Evolutionary conservation across 2,329 filamentous ascomycete genomes (phyloP).

Genomic region (Aureobasidium subglaciale): DNA sequence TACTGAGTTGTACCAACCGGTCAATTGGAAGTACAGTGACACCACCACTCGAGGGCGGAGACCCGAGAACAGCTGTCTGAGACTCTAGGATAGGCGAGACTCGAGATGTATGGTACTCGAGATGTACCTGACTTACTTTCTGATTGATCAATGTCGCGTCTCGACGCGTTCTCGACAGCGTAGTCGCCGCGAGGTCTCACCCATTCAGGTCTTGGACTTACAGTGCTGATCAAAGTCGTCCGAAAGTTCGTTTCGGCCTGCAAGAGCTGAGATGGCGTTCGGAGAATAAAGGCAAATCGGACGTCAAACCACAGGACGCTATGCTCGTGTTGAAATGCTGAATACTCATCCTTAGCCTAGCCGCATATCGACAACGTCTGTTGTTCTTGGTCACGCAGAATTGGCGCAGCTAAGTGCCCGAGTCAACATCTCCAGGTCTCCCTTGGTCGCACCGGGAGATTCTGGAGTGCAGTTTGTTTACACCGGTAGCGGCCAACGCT

Average conservation of each 20-base stretch:
- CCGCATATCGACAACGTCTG: constrained; percentile 5
- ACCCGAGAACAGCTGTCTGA: not conserved
- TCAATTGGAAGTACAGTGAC: not conserved
- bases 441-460: constrained; percentile 3
- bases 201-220: not conserved
- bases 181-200: not conserved
- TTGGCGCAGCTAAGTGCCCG: constrained; percentile 1
- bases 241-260: not conserved
- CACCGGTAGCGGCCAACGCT: not conserved
- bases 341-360: constrained; percentile 1
- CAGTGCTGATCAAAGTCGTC: not conserved
- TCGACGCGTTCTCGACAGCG: not conserved
- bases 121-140: not conserved
- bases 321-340: constrained; percentile 6
- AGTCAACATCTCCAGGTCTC: not conserved
- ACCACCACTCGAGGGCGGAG: not conserved
- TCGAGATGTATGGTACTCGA: not conserved
- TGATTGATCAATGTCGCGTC: not conserved
- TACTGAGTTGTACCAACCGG: not conserved
- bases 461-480: constrained; percentile 11
- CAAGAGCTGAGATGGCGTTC: constrained; percentile 5
- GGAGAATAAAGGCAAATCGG: constrained; percentile 11
- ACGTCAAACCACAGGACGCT: not conserved
- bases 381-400: constrained; percentile 6
- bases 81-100: not conserved